Percentiles rank a stretch among this genome's conserved stretches.
phyloP scores from a whole-genome alignment of 75 land plant species.

The Picea glauca region DNA sequence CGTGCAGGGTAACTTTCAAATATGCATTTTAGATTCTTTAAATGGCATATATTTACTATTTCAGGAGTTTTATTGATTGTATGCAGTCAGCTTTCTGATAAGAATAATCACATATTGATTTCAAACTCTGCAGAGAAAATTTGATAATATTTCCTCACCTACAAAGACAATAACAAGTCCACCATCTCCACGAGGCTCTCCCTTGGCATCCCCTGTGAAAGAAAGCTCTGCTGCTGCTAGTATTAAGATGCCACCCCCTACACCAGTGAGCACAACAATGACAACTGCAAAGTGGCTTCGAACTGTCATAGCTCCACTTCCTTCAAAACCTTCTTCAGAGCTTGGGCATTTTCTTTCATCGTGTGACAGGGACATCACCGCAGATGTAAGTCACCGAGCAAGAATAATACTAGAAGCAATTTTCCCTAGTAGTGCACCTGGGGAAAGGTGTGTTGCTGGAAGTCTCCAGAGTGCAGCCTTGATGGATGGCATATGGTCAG shows the following conservation, averaged over 20 bases:
- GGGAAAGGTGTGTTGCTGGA: constrained; percentile 48
- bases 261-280: constrained; percentile 92
- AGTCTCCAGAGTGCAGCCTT: constrained; percentile 33
- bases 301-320: constrained; percentile 69
- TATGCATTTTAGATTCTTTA: not conserved
- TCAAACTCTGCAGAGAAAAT: constrained; percentile 44
- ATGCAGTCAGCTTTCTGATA: not conserved
- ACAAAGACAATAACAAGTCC: constrained; percentile 67
- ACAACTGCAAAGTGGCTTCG: constrained; percentile 98
- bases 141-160: constrained; percentile 63
- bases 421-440: constrained; percentile 54
- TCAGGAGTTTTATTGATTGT: not conserved
- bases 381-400: constrained; percentile 70
- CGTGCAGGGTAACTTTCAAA: not conserved
- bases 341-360: constrained; percentile 60
- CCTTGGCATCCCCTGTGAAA: constrained; percentile 50
- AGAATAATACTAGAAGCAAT: constrained; percentile 77
- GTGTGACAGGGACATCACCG: constrained; percentile 69
- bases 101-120: not conserved
- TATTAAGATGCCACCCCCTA: constrained; percentile 57
- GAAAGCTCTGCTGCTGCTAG: constrained; percentile 11
- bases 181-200: constrained; percentile 59
- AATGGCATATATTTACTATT: not conserved
- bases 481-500: constrained; percentile 90
- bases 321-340: constrained; percentile 70